A percentile compares a stretch with the other conserved stretches of the same genome.
Evolutionary conservation across 768 basidiomycete genomes (phyloP).

Genomic region (Kwoniella shandongensis): DNA sequence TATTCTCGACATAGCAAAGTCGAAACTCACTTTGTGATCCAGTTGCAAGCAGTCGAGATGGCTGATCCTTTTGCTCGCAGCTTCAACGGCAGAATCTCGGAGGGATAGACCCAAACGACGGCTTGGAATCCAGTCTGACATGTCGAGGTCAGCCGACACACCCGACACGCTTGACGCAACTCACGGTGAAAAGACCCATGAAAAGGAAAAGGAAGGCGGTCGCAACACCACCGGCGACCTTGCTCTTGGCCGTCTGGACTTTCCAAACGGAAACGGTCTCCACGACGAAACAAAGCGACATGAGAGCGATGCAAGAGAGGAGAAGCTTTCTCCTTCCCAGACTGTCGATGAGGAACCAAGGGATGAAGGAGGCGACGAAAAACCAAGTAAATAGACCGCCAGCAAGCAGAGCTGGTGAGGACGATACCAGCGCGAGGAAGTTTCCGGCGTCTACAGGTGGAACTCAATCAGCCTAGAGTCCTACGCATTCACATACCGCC

Average conservation of each 20-base stretch:
- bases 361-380: constrained; percentile 52
- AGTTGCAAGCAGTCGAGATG: constrained; percentile 28
- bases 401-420: constrained; percentile 32
- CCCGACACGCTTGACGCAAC: not conserved
- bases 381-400: constrained; percentile 49
- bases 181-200: constrained; percentile 38
- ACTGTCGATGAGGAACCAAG: constrained; percentile 47
- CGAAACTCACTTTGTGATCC: constrained; percentile 7
- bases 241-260: constrained; percentile 14
- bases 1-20: not conserved
- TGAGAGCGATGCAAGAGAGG: constrained; percentile 38
- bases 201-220: constrained; percentile 39
- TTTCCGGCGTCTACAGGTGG: constrained; percentile 12
- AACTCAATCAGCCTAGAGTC: not conserved
- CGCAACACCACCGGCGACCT: constrained; percentile 29
- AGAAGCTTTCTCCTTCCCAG: constrained; percentile 40
- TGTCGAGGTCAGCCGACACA: not conserved
- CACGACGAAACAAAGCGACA: constrained; percentile 33
- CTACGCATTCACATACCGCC: not conserved
- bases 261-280: constrained; percentile 35
- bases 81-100: constrained; percentile 32
- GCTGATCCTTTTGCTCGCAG: constrained; percentile 24
- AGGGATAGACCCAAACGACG: constrained; percentile 33
- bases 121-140: constrained; percentile 15
- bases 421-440: constrained; percentile 28